Conservation (phyloP, 2,329 filamentous ascomycete species). For the Aureobasidium musti region DNA sequence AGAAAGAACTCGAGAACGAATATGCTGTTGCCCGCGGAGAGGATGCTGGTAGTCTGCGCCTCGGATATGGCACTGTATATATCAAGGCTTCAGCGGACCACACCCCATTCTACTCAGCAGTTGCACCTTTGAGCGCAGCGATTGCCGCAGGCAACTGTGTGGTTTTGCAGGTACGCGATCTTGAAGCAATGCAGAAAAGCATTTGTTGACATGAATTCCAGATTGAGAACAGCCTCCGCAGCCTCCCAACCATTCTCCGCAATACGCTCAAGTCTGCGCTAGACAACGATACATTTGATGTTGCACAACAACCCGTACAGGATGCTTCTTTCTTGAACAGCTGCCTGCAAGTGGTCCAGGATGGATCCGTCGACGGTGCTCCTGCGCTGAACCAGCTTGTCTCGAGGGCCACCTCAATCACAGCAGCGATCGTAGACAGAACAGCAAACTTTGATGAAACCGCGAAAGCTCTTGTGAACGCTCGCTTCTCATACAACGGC, state of each 20-base stretch:
- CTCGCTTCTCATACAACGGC: conserved; percentile 59
- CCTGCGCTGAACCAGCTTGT: conserved; percentile 40
- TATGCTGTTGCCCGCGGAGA: conserved; percentile 47
- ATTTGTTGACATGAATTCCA: conserved; percentile 31
- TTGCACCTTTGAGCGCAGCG: conserved; percentile 51
- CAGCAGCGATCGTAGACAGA: conserved; percentile 59
- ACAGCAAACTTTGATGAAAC: conserved; percentile 58
- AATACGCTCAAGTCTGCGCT: conserved; percentile 46
- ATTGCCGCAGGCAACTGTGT: conserved; percentile 56
- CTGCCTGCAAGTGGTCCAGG: conserved; percentile 43
- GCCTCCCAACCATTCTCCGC: conserved; percentile 43
- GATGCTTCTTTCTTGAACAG: conserved; percentile 35
- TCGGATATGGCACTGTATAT: conserved; percentile 49
- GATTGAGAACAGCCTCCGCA: conserved; percentile 47
- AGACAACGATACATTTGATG: conserved; percentile 53
- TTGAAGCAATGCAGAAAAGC: neutral
- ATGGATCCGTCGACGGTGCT: conserved; percentile 30
- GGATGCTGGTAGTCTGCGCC: conserved; percentile 42
- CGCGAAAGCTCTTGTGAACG: conserved; percentile 55
- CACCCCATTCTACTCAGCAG: conserved; percentile 52
- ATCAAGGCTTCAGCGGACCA: conserved; percentile 51
- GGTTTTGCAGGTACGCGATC: conserved; percentile 49
- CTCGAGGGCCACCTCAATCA: conserved; percentile 42
- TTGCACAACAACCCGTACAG: conserved; percentile 44
- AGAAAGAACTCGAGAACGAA: conserved; percentile 45